Conservation (phyloP, 1,284 basidiomycete genomes). For the Volvariella surrecta region DNA sequence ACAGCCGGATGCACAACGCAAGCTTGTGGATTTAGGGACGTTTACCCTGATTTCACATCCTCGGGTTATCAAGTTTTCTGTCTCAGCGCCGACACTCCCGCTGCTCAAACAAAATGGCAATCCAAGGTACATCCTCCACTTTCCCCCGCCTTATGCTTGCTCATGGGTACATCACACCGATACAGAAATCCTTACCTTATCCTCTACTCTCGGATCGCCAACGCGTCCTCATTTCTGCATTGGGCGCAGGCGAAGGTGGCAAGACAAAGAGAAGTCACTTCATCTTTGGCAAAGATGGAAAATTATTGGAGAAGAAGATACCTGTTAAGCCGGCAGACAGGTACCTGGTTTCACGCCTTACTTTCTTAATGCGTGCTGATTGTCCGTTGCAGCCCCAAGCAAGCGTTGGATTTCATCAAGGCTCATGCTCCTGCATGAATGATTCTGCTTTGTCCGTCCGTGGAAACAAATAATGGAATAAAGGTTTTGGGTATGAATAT, state of each 20-base stretch:
- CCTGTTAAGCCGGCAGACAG: slow-evolving; percentile 82
- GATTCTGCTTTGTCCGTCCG: too few species aligned
- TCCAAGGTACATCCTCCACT: slow-evolving; percentile 46
- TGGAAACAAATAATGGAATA: too few species aligned
- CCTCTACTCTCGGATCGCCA: slow-evolving; percentile 84
- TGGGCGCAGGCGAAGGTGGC: slow-evolving; percentile 77
- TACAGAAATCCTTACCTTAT: slow-evolving; percentile 76
- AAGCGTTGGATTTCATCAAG: slow-evolving; percentile 30
- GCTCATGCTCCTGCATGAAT: too few species aligned
- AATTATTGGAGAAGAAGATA: slow-evolving; percentile 72
- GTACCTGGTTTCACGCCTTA: slow-evolving; percentile 25
- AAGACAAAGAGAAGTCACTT: slow-evolving; percentile 88
- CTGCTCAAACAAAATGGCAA: slow-evolving; percentile 79
- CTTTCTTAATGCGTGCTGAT: slow-evolving; percentile 2
- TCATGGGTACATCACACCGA: slow-evolving; percentile 1
- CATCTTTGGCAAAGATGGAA: slow-evolving; percentile 69
- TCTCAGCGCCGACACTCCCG: slow-evolving; percentile 75
- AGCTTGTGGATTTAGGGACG: slow-evolving; percentile 84
- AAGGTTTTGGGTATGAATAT: too few species aligned
- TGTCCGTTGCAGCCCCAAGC: slow-evolving; percentile 21
- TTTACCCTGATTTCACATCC: slow-evolving; percentile 65
- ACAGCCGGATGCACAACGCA: slow-evolving; percentile 83
- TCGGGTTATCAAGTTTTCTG: slow-evolving; percentile 77
- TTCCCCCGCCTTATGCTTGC: slow-evolving; percentile 3
- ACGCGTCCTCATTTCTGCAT: slow-evolving; percentile 65